Evolutionary conservation across 345 rosid species (phyloP).

Genomic region (Trapa bicornis): DNA sequence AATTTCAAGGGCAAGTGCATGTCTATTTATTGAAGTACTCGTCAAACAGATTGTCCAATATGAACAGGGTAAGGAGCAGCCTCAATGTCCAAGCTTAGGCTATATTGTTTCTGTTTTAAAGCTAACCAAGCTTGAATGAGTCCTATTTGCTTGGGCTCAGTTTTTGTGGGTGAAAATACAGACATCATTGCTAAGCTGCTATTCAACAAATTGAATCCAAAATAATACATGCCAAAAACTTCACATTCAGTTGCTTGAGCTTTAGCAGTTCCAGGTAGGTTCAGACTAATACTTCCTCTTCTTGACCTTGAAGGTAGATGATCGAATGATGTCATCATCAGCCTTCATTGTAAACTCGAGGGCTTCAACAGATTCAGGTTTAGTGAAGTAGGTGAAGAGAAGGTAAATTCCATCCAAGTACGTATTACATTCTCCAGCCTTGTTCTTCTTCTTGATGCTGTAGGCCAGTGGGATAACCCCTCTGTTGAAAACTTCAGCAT

Average conservation of each 20-base stretch:
- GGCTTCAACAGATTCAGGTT: constrained; percentile 53
- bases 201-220: neutral
- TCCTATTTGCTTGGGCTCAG: neutral
- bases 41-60: too few species aligned
- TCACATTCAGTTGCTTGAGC: neutral
- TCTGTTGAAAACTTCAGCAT: constrained; percentile 87
- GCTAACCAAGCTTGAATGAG: neutral
- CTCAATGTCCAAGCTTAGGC: too few species aligned
- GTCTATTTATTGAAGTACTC: too few species aligned
- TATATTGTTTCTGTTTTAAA: too few species aligned
- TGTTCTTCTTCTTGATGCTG: constrained; percentile 78
- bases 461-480: constrained; percentile 89
- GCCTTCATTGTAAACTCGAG: constrained; percentile 39
- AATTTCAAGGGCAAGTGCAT: too few species aligned
- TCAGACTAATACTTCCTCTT: constrained; percentile 44
- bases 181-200: neutral
- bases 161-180: neutral
- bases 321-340: constrained; percentile 71
- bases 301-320: constrained; percentile 54
- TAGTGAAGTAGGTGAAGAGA: constrained; percentile 84
- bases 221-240: neutral
- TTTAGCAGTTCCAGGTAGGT: neutral
- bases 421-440: constrained; percentile 68
- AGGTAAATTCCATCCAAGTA: constrained; percentile 87
- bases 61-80: too few species aligned